These are phyloP conservation scores for Ascocoryne sarcoides DNA, from an alignment of 2,329 filamentous ascomycete genomes.

Conservation along the genomic window DNA sequence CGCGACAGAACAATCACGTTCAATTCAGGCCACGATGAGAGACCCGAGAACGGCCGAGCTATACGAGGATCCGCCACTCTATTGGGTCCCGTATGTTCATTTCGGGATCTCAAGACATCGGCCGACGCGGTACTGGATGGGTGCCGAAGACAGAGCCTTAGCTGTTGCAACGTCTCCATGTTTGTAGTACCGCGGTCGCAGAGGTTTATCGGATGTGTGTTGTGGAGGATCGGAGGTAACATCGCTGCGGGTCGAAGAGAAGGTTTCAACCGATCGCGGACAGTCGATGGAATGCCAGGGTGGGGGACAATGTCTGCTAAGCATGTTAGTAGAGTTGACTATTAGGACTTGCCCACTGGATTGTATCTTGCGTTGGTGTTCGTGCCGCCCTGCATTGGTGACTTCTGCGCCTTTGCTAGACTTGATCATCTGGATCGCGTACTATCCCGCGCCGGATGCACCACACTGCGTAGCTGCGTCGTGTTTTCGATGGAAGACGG, in stretches of 20 bases:
- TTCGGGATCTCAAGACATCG: constrained; percentile 2
- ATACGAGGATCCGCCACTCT: constrained; percentile 2
- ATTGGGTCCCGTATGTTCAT: constrained; percentile 3
- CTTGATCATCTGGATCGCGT: not conserved
- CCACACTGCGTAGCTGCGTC: not conserved
- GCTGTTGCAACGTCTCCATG: not conserved
- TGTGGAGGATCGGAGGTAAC: not conserved
- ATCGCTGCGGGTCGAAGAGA: not conserved
- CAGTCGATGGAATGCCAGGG: not conserved
- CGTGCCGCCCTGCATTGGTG: not conserved
- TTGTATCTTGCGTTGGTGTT: not conserved
- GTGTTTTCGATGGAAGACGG: not conserved
- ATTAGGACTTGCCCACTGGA: not conserved
- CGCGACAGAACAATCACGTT: constrained; percentile 1
- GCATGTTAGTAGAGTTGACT: not conserved
- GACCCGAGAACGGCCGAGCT: constrained; percentile 1
- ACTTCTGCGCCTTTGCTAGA: not conserved
- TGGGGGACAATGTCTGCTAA: not conserved
- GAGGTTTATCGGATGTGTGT: not conserved
- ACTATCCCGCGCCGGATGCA: not conserved
- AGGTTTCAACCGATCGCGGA: not conserved
- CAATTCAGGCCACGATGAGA: not conserved
- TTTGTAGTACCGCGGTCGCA: not conserved
- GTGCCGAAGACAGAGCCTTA: constrained; percentile 1
- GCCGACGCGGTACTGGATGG: constrained; percentile 1